A percentile compares a stretch with the other conserved stretches of the same genome.
Conservation (phyloP, 768 basidiomycete genomes). For the Phlegmacium glaucopus region DNA sequence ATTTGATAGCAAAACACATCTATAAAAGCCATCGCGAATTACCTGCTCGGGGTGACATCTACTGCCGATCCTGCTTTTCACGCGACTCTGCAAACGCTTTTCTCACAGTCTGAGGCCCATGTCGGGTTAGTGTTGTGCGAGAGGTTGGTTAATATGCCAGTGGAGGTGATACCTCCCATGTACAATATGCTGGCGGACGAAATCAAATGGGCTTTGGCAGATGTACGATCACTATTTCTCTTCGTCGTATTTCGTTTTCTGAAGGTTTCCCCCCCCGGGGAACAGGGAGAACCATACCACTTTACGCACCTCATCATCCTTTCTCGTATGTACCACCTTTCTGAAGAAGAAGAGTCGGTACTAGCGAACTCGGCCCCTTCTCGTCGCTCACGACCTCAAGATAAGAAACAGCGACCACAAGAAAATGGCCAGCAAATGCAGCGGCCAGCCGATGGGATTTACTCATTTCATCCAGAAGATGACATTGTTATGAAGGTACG, state of each 20-base stretch:
- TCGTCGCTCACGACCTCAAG: slow-evolving; percentile 12
- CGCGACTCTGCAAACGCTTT: slow-evolving; percentile 47
- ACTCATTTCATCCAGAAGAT: slow-evolving; percentile 87
- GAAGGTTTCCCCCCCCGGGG: background rate
- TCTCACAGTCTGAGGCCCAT: slow-evolving; percentile 48
- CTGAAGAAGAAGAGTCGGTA: slow-evolving; percentile 62
- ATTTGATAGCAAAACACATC: slow-evolving; percentile 65
- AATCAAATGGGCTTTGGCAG: slow-evolving; percentile 64
- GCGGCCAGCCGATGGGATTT: slow-evolving; percentile 48
- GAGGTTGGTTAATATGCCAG: slow-evolving; percentile 92
- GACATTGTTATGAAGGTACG: slow-evolving; percentile 64
- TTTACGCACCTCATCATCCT: slow-evolving; percentile 77
- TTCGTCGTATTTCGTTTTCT: background rate
- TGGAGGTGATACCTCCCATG: slow-evolving; percentile 89
- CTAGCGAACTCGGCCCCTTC: slow-evolving; percentile 40
- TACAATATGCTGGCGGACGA: slow-evolving; percentile 87
- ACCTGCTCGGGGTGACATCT: slow-evolving; percentile 62
- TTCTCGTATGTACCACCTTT: slow-evolving; percentile 75
- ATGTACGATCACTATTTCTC: slow-evolving; percentile 40
- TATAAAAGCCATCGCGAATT: slow-evolving; percentile 65
- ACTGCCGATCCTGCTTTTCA: slow-evolving; percentile 47
- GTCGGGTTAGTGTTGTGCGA: slow-evolving; percentile 87
- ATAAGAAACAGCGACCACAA: slow-evolving; percentile 34
- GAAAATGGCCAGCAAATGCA: slow-evolving; percentile 12
- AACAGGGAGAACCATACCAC: slow-evolving; percentile 54